phyloP scores from a whole-genome alignment of 2,329 filamentous ascomycete species.

The Knufia fluminis region DNA sequence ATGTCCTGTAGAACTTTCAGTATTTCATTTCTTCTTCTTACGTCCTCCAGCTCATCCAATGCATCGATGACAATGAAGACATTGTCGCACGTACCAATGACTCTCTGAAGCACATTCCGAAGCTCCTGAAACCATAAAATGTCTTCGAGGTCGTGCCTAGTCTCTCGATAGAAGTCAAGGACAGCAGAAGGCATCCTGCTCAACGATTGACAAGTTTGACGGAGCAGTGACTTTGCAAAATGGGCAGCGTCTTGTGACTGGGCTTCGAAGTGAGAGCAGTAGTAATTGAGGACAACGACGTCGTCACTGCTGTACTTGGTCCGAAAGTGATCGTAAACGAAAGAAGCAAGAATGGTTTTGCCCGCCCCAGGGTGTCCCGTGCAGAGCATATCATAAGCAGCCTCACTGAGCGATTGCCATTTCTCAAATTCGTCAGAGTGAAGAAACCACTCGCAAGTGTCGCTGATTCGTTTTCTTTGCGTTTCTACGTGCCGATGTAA shows the following conservation, averaged over 20 bases:
- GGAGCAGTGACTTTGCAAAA: conserved; percentile 22
- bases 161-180: conserved; percentile 22
- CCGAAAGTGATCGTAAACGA: conserved; percentile 22
- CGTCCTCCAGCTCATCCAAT: conserved; percentile 23
- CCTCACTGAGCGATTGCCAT: conserved; percentile 20
- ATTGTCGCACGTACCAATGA: conserved; percentile 15
- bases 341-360: conserved; percentile 20
- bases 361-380: conserved; percentile 20
- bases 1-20: conserved; percentile 18
- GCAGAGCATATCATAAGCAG: conserved; percentile 18
- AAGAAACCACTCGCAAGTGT: conserved; percentile 29
- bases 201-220: conserved; percentile 20
- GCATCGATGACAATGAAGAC: conserved; percentile 25
- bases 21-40: conserved; percentile 15
- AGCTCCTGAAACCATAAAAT: conserved; percentile 20
- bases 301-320: conserved; percentile 10
- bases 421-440: conserved; percentile 20
- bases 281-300: conserved; percentile 23
- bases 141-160: conserved; percentile 16
- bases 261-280: conserved; percentile 27
- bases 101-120: conserved; percentile 15
- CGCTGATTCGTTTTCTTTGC: conserved; percentile 20
- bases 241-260: conserved; percentile 18
- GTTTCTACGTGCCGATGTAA: conserved; percentile 20
- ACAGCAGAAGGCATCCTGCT: conserved; percentile 21